Base-by-base conservation (phyloP, 1,284 basidiomycete species). In the Moesziomyces parantarcticus region DNA sequence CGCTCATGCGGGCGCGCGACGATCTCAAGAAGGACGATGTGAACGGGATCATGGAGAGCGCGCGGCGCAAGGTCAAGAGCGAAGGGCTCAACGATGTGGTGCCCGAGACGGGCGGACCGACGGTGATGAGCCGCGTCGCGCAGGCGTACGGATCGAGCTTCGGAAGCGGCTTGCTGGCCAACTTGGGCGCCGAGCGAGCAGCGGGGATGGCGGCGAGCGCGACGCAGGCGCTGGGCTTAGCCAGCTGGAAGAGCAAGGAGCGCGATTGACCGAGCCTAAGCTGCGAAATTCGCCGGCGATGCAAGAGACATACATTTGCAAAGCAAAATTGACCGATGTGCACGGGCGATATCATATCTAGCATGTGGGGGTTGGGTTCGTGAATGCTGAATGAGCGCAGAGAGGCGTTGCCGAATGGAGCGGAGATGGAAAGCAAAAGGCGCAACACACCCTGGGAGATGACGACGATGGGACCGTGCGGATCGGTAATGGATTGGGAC, bases 41-140 rank as follows among this genome's bases (percentile, higher is more conserved):
- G n/a, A 90, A 86, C 75, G 93, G 97, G 57, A 91, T 97, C 50
- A 97, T 98, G 92, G 96, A 98, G 34, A 93, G 91, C 60, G 88
- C 97, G 64, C 92, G 91, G 84, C 88, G 94, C 52, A 98, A 96
- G 83, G 92, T 94, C 21, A 93, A 82, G 63, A 71, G 73, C 45
- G 82, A 83, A 58, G 70, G 66, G 5, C 50, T 83, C 57, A 65
- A 77, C 40, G 80, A 83, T 20, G 40, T 73, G 22, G 65, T 82
- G 20, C 79, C 80, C 1, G 65, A 75, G 52, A 66, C 66, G 11
- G 72, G 75, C 14, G 77, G 64, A 10, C 60, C 76, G 21, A 82
- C 76, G 8, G 77, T 81, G 40, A 78, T 81, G 76, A 75, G 70
- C 47, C 55, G 75, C 21, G 79, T 80, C 1, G 75, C 75, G 2